A percentile compares a stretch with the other conserved stretches of the same genome.
Conservation (phyloP, 805 yeast genomes). For the Limtongozyma cylindracea region DNA sequence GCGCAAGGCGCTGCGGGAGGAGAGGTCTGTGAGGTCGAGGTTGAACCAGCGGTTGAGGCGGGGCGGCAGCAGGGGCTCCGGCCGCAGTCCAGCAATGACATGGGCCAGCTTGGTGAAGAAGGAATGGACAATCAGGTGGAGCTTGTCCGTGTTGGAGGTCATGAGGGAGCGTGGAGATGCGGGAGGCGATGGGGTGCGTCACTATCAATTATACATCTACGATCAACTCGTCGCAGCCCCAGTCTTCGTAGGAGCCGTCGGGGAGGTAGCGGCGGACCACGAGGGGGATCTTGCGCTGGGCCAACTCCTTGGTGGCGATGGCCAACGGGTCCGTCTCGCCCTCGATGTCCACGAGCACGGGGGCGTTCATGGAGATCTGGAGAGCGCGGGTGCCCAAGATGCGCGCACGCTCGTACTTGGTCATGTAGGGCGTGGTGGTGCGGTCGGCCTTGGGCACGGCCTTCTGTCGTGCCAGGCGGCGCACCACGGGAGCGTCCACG, state of each 20-base stretch:
- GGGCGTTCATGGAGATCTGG: slow-evolving; percentile 96
- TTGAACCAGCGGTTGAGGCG: slow-evolving; percentile 40
- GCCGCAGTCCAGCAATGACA: slow-evolving; percentile 18
- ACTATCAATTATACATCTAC: slow-evolving; percentile 33
- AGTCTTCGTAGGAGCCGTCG: slow-evolving; percentile 91
- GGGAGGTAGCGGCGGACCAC: slow-evolving; percentile 92
- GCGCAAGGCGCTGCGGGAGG: slow-evolving; percentile 4
- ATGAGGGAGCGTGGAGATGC: no score
- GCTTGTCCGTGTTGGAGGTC: slow-evolving; percentile 11
- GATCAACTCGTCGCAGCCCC: slow-evolving; percentile 97
- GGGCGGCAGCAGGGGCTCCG: slow-evolving; percentile 4
- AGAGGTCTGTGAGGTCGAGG: slow-evolving; percentile 15
- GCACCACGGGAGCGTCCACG: no score
- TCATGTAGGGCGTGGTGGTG: slow-evolving; percentile 95
- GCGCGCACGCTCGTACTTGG: slow-evolving; percentile 95
- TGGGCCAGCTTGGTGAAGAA: slow-evolving; percentile 42
- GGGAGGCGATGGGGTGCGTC: no score
- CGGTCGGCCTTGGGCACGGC: slow-evolving; percentile 80
- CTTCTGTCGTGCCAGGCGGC: no score
- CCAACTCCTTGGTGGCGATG: slow-evolving; percentile 89
- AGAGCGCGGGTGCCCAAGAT: slow-evolving; percentile 92
- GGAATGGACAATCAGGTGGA: slow-evolving; percentile 22
- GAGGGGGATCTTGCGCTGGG: slow-evolving; percentile 85
- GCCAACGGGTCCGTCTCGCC: slow-evolving; percentile 98
- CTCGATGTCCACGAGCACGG: slow-evolving; percentile 90